These are phyloP conservation scores for Penicillium malachiteum DNA, from an alignment of 495 filamentous ascomycete genomes.

Conservation along the genomic window DNA sequence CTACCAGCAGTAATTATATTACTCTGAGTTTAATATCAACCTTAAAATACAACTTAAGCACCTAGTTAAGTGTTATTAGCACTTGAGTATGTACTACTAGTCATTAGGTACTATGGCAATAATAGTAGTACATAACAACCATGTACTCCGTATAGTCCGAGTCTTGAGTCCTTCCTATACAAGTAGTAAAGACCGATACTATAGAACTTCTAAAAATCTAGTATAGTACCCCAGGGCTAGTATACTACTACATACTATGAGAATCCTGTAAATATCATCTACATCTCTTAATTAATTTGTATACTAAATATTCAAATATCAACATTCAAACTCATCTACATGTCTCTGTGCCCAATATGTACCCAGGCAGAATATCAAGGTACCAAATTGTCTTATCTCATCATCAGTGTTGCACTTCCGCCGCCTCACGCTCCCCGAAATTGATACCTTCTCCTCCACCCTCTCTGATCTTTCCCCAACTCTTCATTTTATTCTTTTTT, in stretches of 20 bases:
- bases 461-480: neutral
- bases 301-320: neutral
- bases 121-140: no score
- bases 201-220: neutral
- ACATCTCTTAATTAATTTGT: no score
- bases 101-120: no score
- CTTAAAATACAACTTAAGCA: no score
- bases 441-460: constrained; percentile 27
- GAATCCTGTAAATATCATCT: neutral
- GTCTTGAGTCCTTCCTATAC: no score
- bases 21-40: no score
- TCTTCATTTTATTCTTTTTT: constrained; percentile 13
- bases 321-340: neutral
- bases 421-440: constrained; percentile 42
- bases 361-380: constrained; percentile 8
- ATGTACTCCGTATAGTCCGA: no score
- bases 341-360: neutral
- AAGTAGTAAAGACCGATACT: no score
- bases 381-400: constrained; percentile 18
- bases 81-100: no score
- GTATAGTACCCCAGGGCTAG: no score
- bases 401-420: constrained; percentile 35
- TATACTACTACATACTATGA: neutral
- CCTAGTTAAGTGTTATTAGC: no score
- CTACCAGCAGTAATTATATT: no score